Evolutionary conservation across 495 filamentous ascomycete genomes (phyloP).

Genomic region (Halenospora varia): DNA sequence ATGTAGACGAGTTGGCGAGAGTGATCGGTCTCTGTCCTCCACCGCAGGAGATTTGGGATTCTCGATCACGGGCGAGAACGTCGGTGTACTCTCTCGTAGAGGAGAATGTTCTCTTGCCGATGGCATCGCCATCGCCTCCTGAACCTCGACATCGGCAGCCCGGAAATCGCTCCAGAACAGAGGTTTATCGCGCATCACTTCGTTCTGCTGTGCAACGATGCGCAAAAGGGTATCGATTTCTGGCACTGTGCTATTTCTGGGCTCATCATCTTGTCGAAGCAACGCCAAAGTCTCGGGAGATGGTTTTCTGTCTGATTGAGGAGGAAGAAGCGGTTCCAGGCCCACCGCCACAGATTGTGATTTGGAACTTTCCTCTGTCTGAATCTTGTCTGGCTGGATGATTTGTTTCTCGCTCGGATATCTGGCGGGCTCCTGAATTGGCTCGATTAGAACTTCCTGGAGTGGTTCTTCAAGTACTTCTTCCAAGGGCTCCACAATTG

Average conservation of each 20-base stretch:
- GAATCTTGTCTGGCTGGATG: neutral
- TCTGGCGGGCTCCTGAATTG: too few species aligned
- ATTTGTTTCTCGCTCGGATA: too few species aligned
- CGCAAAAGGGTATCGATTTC: conserved; percentile 7
- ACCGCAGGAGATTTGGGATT: neutral
- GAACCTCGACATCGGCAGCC: neutral
- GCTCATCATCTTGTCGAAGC: neutral
- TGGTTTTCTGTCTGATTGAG: neutral
- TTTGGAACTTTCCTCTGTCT: neutral
- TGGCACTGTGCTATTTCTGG: neutral
- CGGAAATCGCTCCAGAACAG: conserved; percentile 9
- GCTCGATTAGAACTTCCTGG: too few species aligned
- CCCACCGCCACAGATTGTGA: neutral
- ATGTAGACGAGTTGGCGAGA: neutral
- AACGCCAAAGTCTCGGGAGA: neutral
- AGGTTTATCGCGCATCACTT: neutral
- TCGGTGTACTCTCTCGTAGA: neutral
- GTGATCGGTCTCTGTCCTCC: neutral
- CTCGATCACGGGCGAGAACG: neutral
- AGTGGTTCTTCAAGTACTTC: too few species aligned
- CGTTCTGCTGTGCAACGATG: neutral
- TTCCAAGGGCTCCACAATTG: too few species aligned
- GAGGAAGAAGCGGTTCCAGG: conserved; percentile 1
- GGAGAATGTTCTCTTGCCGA: neutral
- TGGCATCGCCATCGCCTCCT: neutral